Evolutionary conservation across 345 rosid species (phyloP).

Genomic region (Salix viminalis): DNA sequence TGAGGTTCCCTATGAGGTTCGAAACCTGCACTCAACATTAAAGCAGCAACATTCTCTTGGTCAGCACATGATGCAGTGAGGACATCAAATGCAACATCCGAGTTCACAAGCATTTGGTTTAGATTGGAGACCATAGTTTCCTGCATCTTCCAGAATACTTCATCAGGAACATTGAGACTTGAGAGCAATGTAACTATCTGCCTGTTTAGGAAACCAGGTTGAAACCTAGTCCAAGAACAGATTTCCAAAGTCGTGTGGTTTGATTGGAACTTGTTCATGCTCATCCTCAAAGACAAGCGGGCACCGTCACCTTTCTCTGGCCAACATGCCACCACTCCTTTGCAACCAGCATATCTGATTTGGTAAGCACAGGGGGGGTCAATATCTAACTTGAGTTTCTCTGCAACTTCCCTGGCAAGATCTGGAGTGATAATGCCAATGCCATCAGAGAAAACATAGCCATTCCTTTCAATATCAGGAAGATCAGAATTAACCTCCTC

Average conservation of each 20-base stretch:
- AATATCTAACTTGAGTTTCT: constrained; percentile 54
- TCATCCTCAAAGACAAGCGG: constrained; percentile 58
- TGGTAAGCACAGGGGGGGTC: constrained; percentile 72
- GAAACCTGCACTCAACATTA: constrained; percentile 92
- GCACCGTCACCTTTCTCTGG: constrained; percentile 57
- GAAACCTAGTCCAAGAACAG: constrained; percentile 87
- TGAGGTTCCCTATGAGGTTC: constrained; percentile 73
- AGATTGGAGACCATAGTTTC: constrained; percentile 54
- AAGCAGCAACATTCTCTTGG: constrained; percentile 71
- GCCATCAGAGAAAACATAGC: constrained; percentile 76
- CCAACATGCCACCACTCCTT: constrained; percentile 94
- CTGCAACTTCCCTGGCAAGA: constrained; percentile 69
- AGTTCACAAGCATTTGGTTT: constrained; percentile 56
- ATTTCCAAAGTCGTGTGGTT: constrained; percentile 68
- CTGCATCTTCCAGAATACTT: constrained; percentile 75
- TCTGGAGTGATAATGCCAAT: constrained; percentile 79
- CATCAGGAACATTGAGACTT: constrained; percentile 55
- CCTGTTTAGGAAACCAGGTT: constrained; percentile 88
- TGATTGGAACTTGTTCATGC: constrained; percentile 74
- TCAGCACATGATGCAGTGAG: constrained; percentile 74
- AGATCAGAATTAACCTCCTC: constrained; percentile 42
- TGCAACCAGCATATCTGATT: constrained; percentile 86
- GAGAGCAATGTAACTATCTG: constrained; percentile 80
- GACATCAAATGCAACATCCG: constrained; percentile 76
- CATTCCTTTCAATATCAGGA: constrained; percentile 58